Base-by-base conservation (phyloP, 345 rosid species). In the Erodium maritimum region DNA sequence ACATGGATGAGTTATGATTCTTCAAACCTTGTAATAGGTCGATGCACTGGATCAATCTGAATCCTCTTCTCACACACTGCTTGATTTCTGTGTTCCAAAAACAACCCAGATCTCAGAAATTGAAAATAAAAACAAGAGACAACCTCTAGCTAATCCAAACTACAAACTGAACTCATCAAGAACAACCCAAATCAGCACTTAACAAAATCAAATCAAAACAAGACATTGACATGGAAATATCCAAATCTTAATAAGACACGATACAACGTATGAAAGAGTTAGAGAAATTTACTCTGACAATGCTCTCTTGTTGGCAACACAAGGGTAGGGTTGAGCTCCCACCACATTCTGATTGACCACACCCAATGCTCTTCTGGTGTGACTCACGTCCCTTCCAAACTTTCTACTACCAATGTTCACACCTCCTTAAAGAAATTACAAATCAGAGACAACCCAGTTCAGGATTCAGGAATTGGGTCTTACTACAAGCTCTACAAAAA, bases 301-400 rank as follows among this genome's bases (percentile, higher is more conserved):
- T 65, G 69, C 73, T 74, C 85, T 77, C 72, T 87, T 82, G 72
- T 73, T 81, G 67, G 82, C 77, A 69, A 79, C 73, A 64, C 80
- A 75, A 58, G 87, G 81, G 56, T 76, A 75, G n/a, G 68, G 68
- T 67, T 62, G 71, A 61, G 75, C 70, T 56, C 75, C 81, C 18
- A 71, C 68, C 5, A 83, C 58, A 67, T 74, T 75, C 60, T 85
- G 87, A 62, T 77, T 80, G 55, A 87, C 75, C 57, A 74, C 80
- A 62, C 90, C 62, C n/a, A 90, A 75, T 17, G 75, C 95, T 75
- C 89, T 80, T 65, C 94, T 76, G 68, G 57, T 80, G 33, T 73
- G 67, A 67, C 61, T 76, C 29, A 65, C 73, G 73, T 80, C 81
- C 65, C 64, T 77, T 21, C 85, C 87, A 60, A 76, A 64, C 55